Percentiles rank a stretch among this genome's conserved stretches.
phyloP scores from a whole-genome alignment of 2,329 filamentous ascomycete species.

The Clonostachys byssicola region DNA sequence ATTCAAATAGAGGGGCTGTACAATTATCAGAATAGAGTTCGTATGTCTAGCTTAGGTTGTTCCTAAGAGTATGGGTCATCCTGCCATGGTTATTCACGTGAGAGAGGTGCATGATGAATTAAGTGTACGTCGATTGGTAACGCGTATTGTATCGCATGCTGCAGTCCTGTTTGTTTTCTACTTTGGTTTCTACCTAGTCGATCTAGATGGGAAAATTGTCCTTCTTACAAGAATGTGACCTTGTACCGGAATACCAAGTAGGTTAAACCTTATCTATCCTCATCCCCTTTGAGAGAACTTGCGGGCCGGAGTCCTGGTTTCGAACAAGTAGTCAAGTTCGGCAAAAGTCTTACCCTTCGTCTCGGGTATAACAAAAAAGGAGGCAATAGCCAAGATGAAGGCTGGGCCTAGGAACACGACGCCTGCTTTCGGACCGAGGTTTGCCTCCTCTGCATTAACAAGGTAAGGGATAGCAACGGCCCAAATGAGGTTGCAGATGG shows the following conservation, averaged over 20 bases:
- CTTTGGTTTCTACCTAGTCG: no score
- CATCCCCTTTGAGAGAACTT: slow-evolving; percentile 12
- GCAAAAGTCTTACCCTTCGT: slow-evolving; percentile 34
- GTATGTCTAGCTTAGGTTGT: no score
- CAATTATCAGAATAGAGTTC: no score
- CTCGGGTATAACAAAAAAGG: slow-evolving; percentile 29
- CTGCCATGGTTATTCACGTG: no score
- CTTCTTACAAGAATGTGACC: no score
- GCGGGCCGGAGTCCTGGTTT: slow-evolving; percentile 19
- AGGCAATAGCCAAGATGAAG: not conserved
- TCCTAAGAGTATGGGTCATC: no score
- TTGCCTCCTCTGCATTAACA: slow-evolving; percentile 3
- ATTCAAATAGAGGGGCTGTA: no score
- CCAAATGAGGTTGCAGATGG: slow-evolving; percentile 3
- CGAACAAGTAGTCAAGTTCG: slow-evolving; percentile 26
- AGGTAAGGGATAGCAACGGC: slow-evolving; percentile 5
- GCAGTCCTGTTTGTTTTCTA: no score
- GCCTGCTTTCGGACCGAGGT: not conserved
- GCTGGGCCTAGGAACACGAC: not conserved
- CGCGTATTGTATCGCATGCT: no score
- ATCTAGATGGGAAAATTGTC: no score
- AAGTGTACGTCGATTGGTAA: no score
- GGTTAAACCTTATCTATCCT: not conserved
- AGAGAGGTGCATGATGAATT: no score
- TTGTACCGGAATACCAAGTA: not conserved